Percentiles rank a stretch among this genome's conserved stretches.
Conservation (phyloP, 1,139 yeast genomes). For the Debaryomyces fabryi region DNA sequence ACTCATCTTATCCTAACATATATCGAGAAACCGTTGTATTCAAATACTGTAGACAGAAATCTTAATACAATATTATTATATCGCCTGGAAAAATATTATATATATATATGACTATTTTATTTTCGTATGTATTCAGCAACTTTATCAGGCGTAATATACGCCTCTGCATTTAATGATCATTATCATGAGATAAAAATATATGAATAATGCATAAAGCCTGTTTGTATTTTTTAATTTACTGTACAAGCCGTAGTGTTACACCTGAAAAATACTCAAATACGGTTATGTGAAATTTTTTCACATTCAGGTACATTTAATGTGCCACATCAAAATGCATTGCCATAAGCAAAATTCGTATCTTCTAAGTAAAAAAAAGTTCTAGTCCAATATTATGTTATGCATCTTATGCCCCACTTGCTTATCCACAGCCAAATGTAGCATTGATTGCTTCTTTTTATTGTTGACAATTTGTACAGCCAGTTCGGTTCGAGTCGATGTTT, state of each 20-base stretch:
- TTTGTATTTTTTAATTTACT: constrained; percentile 3
- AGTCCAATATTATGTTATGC: constrained; percentile 3
- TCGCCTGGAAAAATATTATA: not conserved
- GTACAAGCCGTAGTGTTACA: constrained; percentile 7
- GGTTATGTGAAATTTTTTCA: constrained; percentile 1
- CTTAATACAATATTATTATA: not conserved
- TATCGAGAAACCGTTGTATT: not conserved
- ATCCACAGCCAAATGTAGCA: not conserved
- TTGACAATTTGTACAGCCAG: not conserved
- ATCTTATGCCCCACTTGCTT: not conserved
- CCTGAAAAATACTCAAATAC: not conserved
- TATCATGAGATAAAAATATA: constrained; percentile 1
- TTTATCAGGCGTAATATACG: not conserved
- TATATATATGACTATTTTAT: constrained; percentile 2
- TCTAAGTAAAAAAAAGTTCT: not conserved
- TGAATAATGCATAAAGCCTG: constrained; percentile 2
- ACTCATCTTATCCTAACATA: constrained; percentile 3
- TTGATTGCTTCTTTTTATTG: not conserved
- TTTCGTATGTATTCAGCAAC: constrained; percentile 1
- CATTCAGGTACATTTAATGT: constrained; percentile 4
- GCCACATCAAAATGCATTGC: constrained; percentile 4
- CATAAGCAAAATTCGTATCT: constrained; percentile 1
- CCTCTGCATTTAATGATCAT: constrained; percentile 6
- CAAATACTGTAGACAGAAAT: not conserved
- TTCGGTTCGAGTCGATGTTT: constrained; percentile 1